phyloP scores from a whole-genome alignment of 352 stramenopile species.

The Phytopythium kandeliae region DNA sequence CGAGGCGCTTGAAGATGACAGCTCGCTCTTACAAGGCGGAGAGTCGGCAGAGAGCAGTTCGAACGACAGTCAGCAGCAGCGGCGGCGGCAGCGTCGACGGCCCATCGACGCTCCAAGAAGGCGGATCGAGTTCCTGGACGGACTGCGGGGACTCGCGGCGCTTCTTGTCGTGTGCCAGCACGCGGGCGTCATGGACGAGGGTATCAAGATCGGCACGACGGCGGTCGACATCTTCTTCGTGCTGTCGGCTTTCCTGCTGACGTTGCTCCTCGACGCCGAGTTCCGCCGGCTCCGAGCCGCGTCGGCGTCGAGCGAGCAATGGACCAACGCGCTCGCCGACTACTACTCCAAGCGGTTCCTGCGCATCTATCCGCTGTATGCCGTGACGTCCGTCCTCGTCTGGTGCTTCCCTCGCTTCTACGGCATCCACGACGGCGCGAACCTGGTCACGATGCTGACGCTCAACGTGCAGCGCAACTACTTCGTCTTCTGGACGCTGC shows the following conservation, averaged over 20 bases:
- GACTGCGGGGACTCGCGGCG: constrained; percentile 30
- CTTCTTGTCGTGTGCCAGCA: constrained; percentile 25
- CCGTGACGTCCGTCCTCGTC: constrained; percentile 13
- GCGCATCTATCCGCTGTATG: constrained; percentile 48
- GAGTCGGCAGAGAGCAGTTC: too few relatives aligned
- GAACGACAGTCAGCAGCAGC: too few relatives aligned
- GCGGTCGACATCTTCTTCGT: constrained; percentile 44
- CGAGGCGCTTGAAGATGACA: too few relatives aligned
- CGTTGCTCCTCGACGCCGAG: constrained; percentile 31
- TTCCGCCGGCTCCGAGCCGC: constrained; percentile 13
- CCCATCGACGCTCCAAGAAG: too few relatives aligned
- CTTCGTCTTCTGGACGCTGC: constrained; percentile 47
- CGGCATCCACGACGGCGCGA: too few relatives aligned
- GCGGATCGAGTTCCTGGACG: constrained; percentile 31
- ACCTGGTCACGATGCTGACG: too few relatives aligned
- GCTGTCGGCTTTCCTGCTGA: constrained; percentile 36
- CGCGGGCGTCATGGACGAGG: constrained; percentile 20
- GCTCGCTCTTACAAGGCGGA: too few relatives aligned
- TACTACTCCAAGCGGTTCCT: constrained; percentile 50
- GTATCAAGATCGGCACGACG: constrained; percentile 18
- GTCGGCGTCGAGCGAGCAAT: constrained; percentile 14
- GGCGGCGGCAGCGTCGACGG: too few relatives aligned
- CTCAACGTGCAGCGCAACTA: constrained; percentile 25
- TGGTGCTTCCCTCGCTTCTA: too few relatives aligned
- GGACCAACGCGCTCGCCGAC: constrained; percentile 18